A percentile compares a stretch with the other conserved stretches of the same genome.
phyloP scores from a whole-genome alignment of 73 alveolate genomes.

The Urostyla sp. region DNA sequence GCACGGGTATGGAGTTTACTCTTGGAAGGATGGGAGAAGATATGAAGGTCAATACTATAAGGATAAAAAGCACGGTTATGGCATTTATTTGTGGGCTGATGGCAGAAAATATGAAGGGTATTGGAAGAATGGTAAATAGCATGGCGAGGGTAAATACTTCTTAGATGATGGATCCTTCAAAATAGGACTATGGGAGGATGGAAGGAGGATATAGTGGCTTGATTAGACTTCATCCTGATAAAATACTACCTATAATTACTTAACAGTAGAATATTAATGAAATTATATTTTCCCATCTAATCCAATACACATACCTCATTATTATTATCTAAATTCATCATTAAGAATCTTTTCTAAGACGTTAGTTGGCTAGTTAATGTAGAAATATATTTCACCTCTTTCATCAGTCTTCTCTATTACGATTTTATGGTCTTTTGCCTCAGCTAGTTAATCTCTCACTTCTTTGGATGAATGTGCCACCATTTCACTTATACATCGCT shows the following conservation, averaged over 20 bases:
- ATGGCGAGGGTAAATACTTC: slow-evolving; percentile 77
- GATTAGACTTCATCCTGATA: no score
- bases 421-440: slow-evolving; percentile 66
- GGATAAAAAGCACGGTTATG: slow-evolving; percentile 93
- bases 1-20: slow-evolving; percentile 92
- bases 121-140: slow-evolving; percentile 83
- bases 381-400: slow-evolving; percentile 34
- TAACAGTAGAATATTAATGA: no score
- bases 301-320: no score
- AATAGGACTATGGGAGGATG: slow-evolving; percentile 67
- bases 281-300: no score
- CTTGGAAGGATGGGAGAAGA: slow-evolving; percentile 95
- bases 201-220: slow-evolving; percentile 45
- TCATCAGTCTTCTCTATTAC: slow-evolving; percentile 61
- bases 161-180: slow-evolving; percentile 53
- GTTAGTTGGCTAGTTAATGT: slow-evolving; percentile 26
- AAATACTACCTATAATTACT: no score
- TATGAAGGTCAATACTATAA: slow-evolving; percentile 90
- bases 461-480: slow-evolving; percentile 19
- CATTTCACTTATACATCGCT: slow-evolving; percentile 46
- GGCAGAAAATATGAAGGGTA: slow-evolving; percentile 86
- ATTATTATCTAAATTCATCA: no score
- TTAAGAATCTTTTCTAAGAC: slow-evolving; percentile 56
- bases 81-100: slow-evolving; percentile 94
- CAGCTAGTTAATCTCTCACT: slow-evolving; percentile 50